Percentiles rank a stretch among this genome's conserved stretches.
Conservation (phyloP, 495 filamentous ascomycete species). For the Hypoxylon perforatum region DNA sequence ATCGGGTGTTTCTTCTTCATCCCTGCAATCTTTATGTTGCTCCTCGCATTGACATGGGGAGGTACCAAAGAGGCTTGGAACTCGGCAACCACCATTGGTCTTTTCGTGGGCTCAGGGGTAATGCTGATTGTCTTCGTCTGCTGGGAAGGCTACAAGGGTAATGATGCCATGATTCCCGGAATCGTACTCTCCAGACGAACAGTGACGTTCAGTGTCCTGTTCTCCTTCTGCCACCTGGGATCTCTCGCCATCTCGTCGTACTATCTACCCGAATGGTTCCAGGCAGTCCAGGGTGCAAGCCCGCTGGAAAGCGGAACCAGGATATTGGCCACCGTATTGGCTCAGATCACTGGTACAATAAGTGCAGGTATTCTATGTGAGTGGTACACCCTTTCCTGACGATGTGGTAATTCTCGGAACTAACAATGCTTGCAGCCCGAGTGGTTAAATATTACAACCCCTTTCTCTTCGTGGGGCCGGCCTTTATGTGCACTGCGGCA, state of each 20-base stretch:
- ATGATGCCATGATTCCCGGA: slow-evolving; percentile 61
- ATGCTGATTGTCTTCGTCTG: slow-evolving; percentile 52
- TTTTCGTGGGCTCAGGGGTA: slow-evolving; percentile 59
- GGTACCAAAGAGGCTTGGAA: slow-evolving; percentile 57
- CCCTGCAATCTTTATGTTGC: slow-evolving; percentile 56
- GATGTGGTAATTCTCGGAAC: neutral
- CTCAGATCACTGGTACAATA: slow-evolving; percentile 48
- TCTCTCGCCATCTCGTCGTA: slow-evolving; percentile 52
- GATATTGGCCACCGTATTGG: slow-evolving; percentile 57
- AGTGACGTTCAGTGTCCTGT: slow-evolving; percentile 18
- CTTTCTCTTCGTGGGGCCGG: slow-evolving; percentile 27
- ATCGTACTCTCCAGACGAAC: slow-evolving; percentile 15
- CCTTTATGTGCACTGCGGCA: slow-evolving; percentile 17
- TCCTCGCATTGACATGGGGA: slow-evolving; percentile 65
- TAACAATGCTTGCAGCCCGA: neutral
- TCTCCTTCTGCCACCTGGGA: slow-evolving; percentile 36
- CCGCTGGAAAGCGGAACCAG: slow-evolving; percentile 60
- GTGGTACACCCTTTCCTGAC: neutral
- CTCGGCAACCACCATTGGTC: slow-evolving; percentile 51
- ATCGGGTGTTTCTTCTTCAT: slow-evolving; percentile 43
- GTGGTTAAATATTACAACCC: slow-evolving; percentile 32
- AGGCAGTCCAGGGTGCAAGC: slow-evolving; percentile 60
- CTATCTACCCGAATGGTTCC: slow-evolving; percentile 73
- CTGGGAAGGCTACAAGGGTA: slow-evolving; percentile 56
- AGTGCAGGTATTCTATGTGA: slow-evolving; percentile 40